Conservation (phyloP, 2,329 filamentous ascomycete species). For the Cephalotrichum gorgonifer region DNA sequence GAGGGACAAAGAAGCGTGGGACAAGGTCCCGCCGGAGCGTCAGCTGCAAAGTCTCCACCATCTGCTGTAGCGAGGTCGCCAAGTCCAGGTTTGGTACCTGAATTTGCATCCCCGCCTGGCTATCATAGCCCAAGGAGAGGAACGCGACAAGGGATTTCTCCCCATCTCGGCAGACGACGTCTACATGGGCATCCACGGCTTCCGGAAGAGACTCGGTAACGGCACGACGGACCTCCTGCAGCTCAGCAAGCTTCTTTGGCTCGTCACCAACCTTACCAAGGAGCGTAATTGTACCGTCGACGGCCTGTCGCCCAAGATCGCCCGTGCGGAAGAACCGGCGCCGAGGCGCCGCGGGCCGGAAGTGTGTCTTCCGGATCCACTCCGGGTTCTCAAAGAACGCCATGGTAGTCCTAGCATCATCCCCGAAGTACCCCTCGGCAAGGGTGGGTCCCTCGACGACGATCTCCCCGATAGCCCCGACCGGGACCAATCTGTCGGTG, state of each 20-base stretch:
- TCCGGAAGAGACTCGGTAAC: no score
- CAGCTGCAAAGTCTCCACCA: slow-evolving; percentile 20
- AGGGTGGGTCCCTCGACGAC: slow-evolving; percentile 10
- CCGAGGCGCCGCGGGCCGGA: neutral
- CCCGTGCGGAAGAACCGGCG: slow-evolving; percentile 33
- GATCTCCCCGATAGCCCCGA: slow-evolving; percentile 10
- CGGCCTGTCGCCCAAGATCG: slow-evolving; percentile 30
- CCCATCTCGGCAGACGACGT: slow-evolving; percentile 31
- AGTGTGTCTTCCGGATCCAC: slow-evolving; percentile 32
- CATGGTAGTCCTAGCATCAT: slow-evolving; percentile 17
- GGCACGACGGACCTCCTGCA: no score
- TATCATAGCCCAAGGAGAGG: slow-evolving; percentile 19
- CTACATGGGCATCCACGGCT: slow-evolving; percentile 30
- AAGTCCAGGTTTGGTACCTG: slow-evolving; percentile 18
- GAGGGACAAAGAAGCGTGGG: slow-evolving; percentile 33
- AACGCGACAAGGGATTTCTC: slow-evolving; percentile 36
- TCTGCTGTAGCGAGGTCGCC: slow-evolving; percentile 16
- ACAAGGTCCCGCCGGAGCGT: slow-evolving; percentile 35
- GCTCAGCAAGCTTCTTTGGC: neutral
- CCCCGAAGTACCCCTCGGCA: slow-evolving; percentile 7
- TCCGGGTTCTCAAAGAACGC: slow-evolving; percentile 44
- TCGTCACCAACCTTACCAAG: slow-evolving; percentile 35
- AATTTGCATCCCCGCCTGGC: slow-evolving; percentile 13
- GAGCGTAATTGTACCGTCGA: slow-evolving; percentile 27
- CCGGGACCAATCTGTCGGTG: slow-evolving; percentile 6